Percentiles rank a stretch among this genome's conserved stretches.
Conservation (phyloP, 495 filamentous ascomycete genomes). For the Aspergillus nidulans region DNA sequence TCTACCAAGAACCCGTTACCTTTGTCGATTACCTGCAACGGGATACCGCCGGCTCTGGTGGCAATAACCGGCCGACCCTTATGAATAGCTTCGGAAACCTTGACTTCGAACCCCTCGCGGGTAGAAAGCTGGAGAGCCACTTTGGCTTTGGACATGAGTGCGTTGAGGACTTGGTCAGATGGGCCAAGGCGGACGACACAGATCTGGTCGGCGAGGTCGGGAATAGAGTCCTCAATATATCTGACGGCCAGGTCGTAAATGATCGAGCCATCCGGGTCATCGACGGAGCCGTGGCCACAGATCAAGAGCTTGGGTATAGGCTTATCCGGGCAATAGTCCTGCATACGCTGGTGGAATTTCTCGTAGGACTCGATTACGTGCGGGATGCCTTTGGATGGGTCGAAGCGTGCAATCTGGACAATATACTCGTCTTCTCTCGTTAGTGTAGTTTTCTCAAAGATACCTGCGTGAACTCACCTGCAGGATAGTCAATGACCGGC, state of each 20-base stretch:
- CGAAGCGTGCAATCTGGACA: conserved; percentile 79
- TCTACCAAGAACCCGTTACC: conserved; percentile 76
- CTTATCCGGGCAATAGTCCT: conserved; percentile 34
- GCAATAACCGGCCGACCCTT: conserved; percentile 82
- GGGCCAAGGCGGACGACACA: conserved; percentile 74
- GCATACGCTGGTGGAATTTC: conserved; percentile 61
- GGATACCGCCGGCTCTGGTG: conserved; percentile 74
- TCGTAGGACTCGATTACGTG: conserved; percentile 76
- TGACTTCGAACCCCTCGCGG: conserved; percentile 85
- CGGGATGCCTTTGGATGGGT: conserved; percentile 80
- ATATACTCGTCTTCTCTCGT: conserved; percentile 59
- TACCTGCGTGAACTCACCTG: conserved; percentile 39
- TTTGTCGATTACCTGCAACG: conserved; percentile 69
- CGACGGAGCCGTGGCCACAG: conserved; percentile 75
- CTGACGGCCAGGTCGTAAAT: conserved; percentile 70
- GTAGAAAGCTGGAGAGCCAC: conserved; percentile 77
- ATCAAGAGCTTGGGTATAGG: conserved; percentile 71
- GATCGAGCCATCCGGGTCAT: conserved; percentile 73
- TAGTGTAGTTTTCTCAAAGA: background rate
- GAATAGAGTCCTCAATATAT: conserved; percentile 55
- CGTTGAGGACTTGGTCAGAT: conserved; percentile 78
- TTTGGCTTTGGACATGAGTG: conserved; percentile 68
- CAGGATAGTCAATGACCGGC: conserved; percentile 63
- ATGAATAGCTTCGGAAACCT: conserved; percentile 83
- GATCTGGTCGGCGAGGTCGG: conserved; percentile 53